Conservation (phyloP, 768 basidiomycete species). For the Coprinellus micaceus region DNA sequence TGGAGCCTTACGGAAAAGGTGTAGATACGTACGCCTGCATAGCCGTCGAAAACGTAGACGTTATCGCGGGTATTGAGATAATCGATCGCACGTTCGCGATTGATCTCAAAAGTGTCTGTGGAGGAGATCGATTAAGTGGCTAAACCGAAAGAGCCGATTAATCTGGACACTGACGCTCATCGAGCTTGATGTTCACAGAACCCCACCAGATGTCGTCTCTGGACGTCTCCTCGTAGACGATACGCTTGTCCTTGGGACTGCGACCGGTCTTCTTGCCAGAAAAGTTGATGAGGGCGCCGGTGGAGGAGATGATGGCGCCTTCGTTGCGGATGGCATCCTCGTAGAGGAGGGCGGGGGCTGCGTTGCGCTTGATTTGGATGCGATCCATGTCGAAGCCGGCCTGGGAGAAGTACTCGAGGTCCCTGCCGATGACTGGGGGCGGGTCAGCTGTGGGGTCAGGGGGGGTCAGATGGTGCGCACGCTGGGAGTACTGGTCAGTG, state of each 20-base stretch:
- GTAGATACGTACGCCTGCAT: constrained; percentile 63
- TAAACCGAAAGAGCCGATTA: constrained; percentile 1
- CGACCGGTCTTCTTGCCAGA: constrained; percentile 99
- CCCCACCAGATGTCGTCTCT: constrained; percentile 99
- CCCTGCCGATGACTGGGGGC: constrained; percentile 77
- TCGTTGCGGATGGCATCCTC: constrained; percentile 99
- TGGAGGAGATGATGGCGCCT: constrained; percentile 95
- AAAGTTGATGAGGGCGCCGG: constrained; percentile 98
- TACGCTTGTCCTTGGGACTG: constrained; percentile 98
- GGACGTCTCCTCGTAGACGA: constrained; percentile 94
- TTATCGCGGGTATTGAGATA: constrained; percentile 98
- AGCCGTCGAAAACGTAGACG: constrained; percentile 97
- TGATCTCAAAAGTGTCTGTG: constrained; percentile 97
- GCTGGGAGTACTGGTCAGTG: constrained; percentile 52
- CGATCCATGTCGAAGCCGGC: constrained; percentile 99
- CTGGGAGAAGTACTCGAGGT: constrained; percentile 96
- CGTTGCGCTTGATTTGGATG: constrained; percentile 94
- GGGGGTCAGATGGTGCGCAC: constrained; percentile 36
- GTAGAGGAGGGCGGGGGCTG: constrained; percentile 84
- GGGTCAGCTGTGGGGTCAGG: constrained; percentile 2
- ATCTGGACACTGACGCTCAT: constrained; percentile 64
- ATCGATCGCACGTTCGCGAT: constrained; percentile 98
- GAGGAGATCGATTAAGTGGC: constrained; percentile 7
- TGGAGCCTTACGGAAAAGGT: constrained; percentile 3
- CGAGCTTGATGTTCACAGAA: constrained; percentile 98